Percentiles rank a stretch among this genome's conserved stretches.
Conservation (phyloP, 345 rosid species). For the Gossypium sturtianum region DNA sequence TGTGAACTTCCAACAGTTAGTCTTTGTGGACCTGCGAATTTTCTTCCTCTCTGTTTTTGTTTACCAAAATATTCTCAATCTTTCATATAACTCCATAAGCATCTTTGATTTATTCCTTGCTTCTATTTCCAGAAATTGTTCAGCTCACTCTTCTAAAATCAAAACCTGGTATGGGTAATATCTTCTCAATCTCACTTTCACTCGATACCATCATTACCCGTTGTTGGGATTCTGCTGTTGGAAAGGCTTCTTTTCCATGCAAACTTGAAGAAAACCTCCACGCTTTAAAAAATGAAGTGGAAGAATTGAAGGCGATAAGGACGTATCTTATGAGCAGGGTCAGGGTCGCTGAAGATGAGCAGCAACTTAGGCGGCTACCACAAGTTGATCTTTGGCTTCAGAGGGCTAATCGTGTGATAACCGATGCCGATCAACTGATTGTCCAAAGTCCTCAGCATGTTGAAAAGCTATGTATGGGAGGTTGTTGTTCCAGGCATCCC, state of each 20-base stretch:
- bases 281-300: not conserved
- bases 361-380: not conserved
- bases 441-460: not conserved
- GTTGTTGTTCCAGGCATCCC: not conserved
- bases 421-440: not conserved
- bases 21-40: too few relatives aligned
- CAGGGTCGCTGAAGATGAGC: not conserved
- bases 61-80: too few relatives aligned
- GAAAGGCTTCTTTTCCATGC: not conserved
- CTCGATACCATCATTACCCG: not conserved
- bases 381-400: conserved; percentile 7
- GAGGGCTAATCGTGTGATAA: not conserved
- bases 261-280: not conserved
- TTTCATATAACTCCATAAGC: too few relatives aligned
- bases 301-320: not conserved
- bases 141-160: too few relatives aligned
- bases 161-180: not conserved
- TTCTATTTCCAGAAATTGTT: too few relatives aligned
- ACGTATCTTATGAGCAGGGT: not conserved
- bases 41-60: too few relatives aligned
- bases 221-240: not conserved
- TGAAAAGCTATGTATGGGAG: not conserved
- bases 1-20: too few relatives aligned
- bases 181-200: not conserved
- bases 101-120: too few relatives aligned